Conservation (phyloP, 805 yeast species). For the Candida sithepensis region DNA sequence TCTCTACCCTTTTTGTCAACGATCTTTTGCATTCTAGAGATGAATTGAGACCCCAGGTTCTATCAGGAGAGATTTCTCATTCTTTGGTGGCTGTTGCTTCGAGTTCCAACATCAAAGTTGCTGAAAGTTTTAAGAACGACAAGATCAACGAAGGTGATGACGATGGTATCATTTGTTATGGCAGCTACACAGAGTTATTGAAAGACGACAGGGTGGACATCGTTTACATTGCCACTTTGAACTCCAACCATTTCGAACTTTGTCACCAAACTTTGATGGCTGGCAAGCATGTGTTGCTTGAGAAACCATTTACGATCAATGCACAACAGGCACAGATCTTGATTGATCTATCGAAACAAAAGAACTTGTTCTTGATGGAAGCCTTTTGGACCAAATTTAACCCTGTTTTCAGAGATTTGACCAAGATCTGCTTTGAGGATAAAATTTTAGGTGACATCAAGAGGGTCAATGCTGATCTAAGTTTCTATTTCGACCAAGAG, state of each 20-base stretch:
- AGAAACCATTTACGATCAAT: conserved; percentile 53
- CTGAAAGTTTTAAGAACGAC: conserved; percentile 10
- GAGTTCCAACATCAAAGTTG: conserved; percentile 32
- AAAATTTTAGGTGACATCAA: conserved; percentile 41
- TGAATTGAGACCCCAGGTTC: conserved; percentile 13
- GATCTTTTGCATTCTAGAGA: conserved; percentile 31
- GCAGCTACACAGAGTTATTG: conserved; percentile 40
- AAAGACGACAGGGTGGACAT: conserved; percentile 38
- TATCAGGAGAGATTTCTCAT: conserved; percentile 28
- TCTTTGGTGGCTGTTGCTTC: conserved; percentile 38
- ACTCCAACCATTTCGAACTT: conserved; percentile 43
- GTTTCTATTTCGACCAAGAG: conserved; percentile 7
- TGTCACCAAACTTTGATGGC: conserved; percentile 38
- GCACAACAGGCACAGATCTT: conserved; percentile 39
- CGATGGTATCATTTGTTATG: conserved; percentile 12
- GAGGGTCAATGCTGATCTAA: conserved; percentile 41
- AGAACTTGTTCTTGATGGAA: conserved; percentile 50
- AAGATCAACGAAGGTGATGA: conserved; percentile 9
- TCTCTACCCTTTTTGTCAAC: conserved; percentile 38
- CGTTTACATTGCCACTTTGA: conserved; percentile 54
- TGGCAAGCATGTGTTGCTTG: conserved; percentile 49
- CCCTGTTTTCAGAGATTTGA: conserved; percentile 39
- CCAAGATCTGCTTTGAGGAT: conserved; percentile 32
- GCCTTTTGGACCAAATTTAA: conserved; percentile 55
- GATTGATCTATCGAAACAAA: conserved; percentile 39